These are phyloP conservation scores for Neofusicoccum ribis DNA, from an alignment of 2,329 filamentous ascomycete genomes.

Conservation along the genomic window DNA sequence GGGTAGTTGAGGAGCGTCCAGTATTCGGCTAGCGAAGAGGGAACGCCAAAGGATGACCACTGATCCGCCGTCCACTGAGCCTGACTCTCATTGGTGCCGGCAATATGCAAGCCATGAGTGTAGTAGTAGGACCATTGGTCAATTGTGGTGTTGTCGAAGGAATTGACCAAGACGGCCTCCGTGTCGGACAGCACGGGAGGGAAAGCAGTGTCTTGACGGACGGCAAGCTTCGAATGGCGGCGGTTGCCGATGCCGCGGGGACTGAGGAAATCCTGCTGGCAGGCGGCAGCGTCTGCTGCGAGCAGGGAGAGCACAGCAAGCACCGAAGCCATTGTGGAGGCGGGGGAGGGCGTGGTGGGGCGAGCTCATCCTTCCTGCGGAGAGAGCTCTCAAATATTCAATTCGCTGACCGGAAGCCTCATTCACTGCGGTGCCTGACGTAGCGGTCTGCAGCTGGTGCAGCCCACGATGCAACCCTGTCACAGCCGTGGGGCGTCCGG, in stretches of 20 bases:
- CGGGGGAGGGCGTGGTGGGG: not conserved
- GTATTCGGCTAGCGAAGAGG: slow-evolving; percentile 39
- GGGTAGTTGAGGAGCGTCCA: slow-evolving; percentile 42
- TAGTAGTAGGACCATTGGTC: slow-evolving; percentile 41
- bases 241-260: not conserved
- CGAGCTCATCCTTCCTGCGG: not conserved
- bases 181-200: slow-evolving; percentile 36
- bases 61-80: slow-evolving; percentile 43
- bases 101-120: slow-evolving; percentile 33
- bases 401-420: not conserved
- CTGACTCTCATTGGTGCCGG: slow-evolving; percentile 37
- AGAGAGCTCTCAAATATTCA: slow-evolving; percentile 2
- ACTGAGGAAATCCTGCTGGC: slow-evolving; percentile 1
- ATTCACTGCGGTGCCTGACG: not conserved
- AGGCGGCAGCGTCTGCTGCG: not conserved
- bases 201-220: slow-evolving; percentile 27
- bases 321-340: not conserved
- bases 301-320: not conserved
- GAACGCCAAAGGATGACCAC: slow-evolving; percentile 38
- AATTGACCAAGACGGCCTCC: slow-evolving; percentile 42
- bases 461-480: not conserved
- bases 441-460: not conserved
- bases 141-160: slow-evolving; percentile 44
- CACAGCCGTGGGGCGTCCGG: not conserved
- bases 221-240: slow-evolving; percentile 31